phyloP scores from a whole-genome alignment of 2,329 filamentous ascomycete genomes.

The Ascochyta lentis region DNA sequence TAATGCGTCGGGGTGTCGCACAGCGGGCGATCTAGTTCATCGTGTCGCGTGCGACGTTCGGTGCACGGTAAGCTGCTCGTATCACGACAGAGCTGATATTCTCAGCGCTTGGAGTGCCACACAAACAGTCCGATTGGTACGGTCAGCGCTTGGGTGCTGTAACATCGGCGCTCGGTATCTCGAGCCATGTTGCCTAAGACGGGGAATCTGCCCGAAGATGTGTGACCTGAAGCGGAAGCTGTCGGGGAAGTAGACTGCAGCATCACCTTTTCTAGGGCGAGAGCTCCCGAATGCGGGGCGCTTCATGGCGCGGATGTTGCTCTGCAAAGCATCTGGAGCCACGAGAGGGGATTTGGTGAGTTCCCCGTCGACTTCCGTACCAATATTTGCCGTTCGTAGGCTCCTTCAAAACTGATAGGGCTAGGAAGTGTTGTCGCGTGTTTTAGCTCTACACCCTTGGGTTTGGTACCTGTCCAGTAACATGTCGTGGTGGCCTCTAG shows the following conservation, averaged over 20 bases:
- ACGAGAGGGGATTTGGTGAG: not conserved
- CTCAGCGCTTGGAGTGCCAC: slow-evolving; percentile 8
- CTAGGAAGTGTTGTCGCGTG: not conserved
- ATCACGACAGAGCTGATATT: not conserved
- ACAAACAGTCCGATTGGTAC: not conserved
- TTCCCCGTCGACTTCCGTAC: not conserved
- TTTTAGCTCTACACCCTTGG: not conserved
- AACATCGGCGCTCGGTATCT: slow-evolving; percentile 13
- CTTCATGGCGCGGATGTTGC: slow-evolving; percentile 1
- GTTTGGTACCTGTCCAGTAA: slow-evolving; percentile 6
- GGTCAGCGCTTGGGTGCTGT: slow-evolving; percentile 15
- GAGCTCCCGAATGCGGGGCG: not conserved
- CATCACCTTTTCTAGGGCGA: not conserved
- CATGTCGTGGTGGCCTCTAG: not conserved
- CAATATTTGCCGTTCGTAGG: not conserved
- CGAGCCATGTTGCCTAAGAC: slow-evolving; percentile 2
- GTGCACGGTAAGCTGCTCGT: not conserved
- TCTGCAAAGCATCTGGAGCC: not conserved
- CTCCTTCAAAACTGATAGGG: not conserved
- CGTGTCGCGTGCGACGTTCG: not conserved
- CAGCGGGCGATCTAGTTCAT: slow-evolving; percentile 2
- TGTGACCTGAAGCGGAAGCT: slow-evolving; percentile 1
- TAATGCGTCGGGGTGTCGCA: not conserved
- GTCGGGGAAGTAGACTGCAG: not conserved
- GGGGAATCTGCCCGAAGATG: not conserved